These are phyloP conservation scores for Pyrrhoderma lamaoense DNA, from an alignment of 1,284 basidiomycete genomes.

Conservation along the genomic window DNA sequence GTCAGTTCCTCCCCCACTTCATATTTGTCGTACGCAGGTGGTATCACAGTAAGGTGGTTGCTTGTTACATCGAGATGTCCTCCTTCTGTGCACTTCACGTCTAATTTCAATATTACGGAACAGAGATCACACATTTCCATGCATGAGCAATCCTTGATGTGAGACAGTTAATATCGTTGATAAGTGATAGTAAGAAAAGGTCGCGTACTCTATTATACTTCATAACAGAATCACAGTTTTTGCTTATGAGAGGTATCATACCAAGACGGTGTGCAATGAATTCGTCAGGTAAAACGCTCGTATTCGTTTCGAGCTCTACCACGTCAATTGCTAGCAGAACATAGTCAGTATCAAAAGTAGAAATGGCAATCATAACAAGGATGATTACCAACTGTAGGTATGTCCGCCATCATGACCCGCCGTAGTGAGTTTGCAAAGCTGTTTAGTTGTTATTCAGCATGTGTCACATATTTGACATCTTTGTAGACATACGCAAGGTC, in stretches of 20 bases:
- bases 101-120: conserved; percentile 69
- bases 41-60: conserved; percentile 60
- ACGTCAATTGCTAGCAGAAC: conserved; percentile 80
- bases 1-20: conserved; percentile 59
- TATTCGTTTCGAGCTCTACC: conserved; percentile 90
- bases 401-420: conserved; percentile 90
- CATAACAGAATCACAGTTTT: conserved; percentile 78
- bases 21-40: conserved; percentile 27
- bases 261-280: conserved; percentile 96
- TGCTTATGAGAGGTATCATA: conserved; percentile 86
- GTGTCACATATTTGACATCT: neutral
- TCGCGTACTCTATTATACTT: conserved; percentile 67
- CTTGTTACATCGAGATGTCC: conserved; percentile 79
- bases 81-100: conserved; percentile 62
- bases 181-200: conserved; percentile 5
- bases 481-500: conserved; percentile 67
- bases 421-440: conserved; percentile 87
- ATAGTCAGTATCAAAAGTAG: neutral
- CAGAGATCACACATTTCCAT: conserved; percentile 73
- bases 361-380: conserved; percentile 15
- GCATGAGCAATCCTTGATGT: conserved; percentile 78
- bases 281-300: conserved; percentile 93
- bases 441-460: conserved; percentile 1
- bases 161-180: conserved; percentile 14
- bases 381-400: conserved; percentile 79